These are phyloP conservation scores for Colletotrichum sp. DNA, from an alignment of 2,329 filamentous ascomycete genomes.

Conservation along the genomic window DNA sequence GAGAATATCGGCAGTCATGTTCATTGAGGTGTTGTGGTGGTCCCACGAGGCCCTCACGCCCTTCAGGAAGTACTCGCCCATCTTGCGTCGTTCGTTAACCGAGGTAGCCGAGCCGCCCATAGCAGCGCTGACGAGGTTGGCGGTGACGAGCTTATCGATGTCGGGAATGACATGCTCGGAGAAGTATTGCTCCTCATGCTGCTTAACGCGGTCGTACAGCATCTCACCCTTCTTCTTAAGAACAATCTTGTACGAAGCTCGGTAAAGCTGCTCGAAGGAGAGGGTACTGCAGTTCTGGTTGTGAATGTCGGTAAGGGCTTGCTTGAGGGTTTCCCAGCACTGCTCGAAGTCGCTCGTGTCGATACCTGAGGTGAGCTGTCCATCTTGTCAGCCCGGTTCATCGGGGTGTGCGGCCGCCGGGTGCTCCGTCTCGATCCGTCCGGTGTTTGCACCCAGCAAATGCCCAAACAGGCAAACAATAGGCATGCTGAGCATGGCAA, in stretches of 20 bases:
- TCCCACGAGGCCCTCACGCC: constrained; percentile 81
- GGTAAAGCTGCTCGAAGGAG: constrained; percentile 95
- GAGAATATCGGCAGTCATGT: constrained; percentile 93
- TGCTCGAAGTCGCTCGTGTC: constrained; percentile 81
- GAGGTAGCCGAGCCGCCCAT: constrained; percentile 68
- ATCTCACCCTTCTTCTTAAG: constrained; percentile 83
- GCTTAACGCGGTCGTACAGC: constrained; percentile 80
- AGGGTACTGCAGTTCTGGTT: constrained; percentile 87
- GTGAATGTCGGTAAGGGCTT: constrained; percentile 86
- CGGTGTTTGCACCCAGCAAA: not conserved
- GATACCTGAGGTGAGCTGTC: not conserved
- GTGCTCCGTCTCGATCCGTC: not conserved
- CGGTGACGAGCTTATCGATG: constrained; percentile 74
- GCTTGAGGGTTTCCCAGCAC: constrained; percentile 78
- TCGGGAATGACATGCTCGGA: constrained; percentile 71
- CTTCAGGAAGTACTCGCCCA: constrained; percentile 82
- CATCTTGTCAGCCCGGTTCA: not conserved
- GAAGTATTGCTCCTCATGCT: constrained; percentile 85
- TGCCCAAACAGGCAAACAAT: not conserved
- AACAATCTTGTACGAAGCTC: constrained; percentile 92
- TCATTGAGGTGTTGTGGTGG: constrained; percentile 90
- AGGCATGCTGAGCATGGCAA: not conserved
- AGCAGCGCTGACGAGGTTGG: constrained; percentile 59
- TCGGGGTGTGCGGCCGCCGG: not conserved
- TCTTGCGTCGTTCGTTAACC: constrained; percentile 77